These are phyloP conservation scores for Mentha longifolia DNA, from an alignment of 257 asterid genomes.

Conservation along the genomic window DNA sequence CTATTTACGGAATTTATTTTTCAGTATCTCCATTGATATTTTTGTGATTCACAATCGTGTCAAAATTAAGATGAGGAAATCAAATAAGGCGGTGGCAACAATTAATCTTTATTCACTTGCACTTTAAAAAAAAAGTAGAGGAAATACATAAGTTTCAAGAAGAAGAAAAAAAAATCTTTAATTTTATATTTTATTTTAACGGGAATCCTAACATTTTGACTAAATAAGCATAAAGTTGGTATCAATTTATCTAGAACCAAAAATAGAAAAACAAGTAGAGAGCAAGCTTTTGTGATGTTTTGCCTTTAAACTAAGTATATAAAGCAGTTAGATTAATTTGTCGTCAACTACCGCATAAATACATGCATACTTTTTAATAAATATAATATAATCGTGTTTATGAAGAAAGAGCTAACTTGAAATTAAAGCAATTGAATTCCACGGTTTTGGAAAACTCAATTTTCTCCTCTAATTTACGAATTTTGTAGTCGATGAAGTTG, in stretches of 20 bases:
- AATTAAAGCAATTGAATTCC: constrained; percentile 22
- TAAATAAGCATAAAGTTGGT: not conserved
- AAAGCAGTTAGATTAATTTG: constrained; percentile 22
- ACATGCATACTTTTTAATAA: not conserved
- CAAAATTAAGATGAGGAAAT: too few relatives aligned
- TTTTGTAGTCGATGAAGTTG: constrained; percentile 4
- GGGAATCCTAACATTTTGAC: not conserved
- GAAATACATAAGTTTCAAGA: too few relatives aligned
- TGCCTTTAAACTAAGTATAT: not conserved
- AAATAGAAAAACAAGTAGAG: not conserved
- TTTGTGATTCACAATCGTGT: too few relatives aligned
- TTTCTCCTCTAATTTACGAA: constrained; percentile 24
- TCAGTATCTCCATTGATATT: too few relatives aligned
- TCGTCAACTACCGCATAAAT: constrained; percentile 21
- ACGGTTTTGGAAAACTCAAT: not conserved
- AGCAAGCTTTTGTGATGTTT: not conserved
- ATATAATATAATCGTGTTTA: constrained; percentile 13
- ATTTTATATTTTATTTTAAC: not conserved
- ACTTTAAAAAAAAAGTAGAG: too few relatives aligned
- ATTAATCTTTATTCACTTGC: too few relatives aligned
- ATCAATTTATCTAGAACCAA: not conserved
- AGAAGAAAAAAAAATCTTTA: too few relatives aligned
- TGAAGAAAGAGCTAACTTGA: constrained; percentile 23
- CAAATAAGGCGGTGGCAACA: too few relatives aligned
- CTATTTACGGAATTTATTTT: not conserved